Base-by-base conservation (phyloP, 140 eudicot species). In the Anethum foeniculum region DNA sequence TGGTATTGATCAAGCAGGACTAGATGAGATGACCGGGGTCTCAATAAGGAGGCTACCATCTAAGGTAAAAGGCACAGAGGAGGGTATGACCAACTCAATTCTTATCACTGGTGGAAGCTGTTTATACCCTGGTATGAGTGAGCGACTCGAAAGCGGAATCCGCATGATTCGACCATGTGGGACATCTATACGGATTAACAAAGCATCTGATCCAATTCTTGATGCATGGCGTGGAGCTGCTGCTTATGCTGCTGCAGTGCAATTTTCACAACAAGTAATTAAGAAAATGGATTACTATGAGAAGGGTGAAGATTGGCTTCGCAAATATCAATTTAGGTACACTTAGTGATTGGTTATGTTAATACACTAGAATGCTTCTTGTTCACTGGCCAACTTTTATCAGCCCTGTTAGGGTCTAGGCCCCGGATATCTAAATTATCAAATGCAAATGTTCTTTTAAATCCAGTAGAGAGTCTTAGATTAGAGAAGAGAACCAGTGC, bases 191-290 rank as follows among this genome's bases (percentile, higher is more conserved):
- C 84, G 83, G 48, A 85, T 93, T 27, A 4, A 86, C 16, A 82
- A 72, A 83, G 97, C 98, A 23, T 88, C 87, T 1, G 91, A 96
- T 76, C 90, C 96, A 0, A 84, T 93, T 44, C 87, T 83, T 44
- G 99, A 96, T 86, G 98, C 99, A 6, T 96, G 99, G 99, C 92
- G 96, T 18, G 99, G 99, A 34, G 99, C 99, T 18, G 79, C 99
- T 67, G 80, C 86, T 18, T 96, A 84, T 88, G 99, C 97, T 5
- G 81, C 96, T 48, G 80, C 91, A 1, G 58, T 79, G 85, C 89
- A 85, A 71, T 96, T 96, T 77, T 86, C 85, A 9, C 84, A 82
- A 82, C 98, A 91, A 80, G 93, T 87, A 18, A 89, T 93, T 69
- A 91, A 76, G 75, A 91, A 77, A 82, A 87, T 65, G 84, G 99